Evolutionary conservation across 768 basidiomycete species (phyloP).

Genomic region (Serendipita sp.): DNA sequence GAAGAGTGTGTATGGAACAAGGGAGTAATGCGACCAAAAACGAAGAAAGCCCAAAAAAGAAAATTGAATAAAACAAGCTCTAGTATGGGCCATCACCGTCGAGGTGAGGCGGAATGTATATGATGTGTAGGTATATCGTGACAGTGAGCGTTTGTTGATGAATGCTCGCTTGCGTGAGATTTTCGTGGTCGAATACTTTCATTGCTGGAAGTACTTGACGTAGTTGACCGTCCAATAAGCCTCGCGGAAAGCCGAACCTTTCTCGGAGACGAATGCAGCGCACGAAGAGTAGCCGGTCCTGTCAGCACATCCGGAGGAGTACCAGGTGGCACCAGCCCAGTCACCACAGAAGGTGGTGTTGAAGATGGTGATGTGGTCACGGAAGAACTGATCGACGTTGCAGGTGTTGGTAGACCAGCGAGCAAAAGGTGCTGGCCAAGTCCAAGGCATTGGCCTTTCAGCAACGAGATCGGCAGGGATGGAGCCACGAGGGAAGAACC

Average conservation of each 20-base stretch:
- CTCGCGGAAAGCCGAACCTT: slow-evolving; percentile 51
- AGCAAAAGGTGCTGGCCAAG: slow-evolving; percentile 67
- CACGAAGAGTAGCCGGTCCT: slow-evolving; percentile 74
- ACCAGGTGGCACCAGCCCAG: slow-evolving; percentile 81
- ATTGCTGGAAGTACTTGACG: slow-evolving; percentile 7
- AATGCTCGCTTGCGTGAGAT: neutral
- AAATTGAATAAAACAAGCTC: slow-evolving; percentile 1
- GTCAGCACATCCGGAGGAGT: slow-evolving; percentile 54
- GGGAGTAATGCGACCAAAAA: neutral
- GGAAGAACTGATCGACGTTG: slow-evolving; percentile 65
- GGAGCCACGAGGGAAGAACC: slow-evolving; percentile 60
- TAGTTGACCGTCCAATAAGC: slow-evolving; percentile 23
- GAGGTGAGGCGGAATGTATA: neutral
- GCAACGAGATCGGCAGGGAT: slow-evolving; percentile 64
- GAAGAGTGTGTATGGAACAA: neutral
- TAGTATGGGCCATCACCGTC: neutral
- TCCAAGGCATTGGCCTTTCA: slow-evolving; percentile 55
- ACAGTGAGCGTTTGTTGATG: neutral
- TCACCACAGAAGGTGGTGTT: slow-evolving; percentile 62
- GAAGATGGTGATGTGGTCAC: slow-evolving; percentile 61
- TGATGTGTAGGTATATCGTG: neutral
- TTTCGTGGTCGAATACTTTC: neutral
- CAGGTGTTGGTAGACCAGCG: slow-evolving; percentile 64
- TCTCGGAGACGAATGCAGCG: slow-evolving; percentile 55
- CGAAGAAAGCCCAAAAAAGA: neutral